Evolutionary conservation across 2,329 filamentous ascomycete genomes (phyloP).

Genomic region (Talaromyces sp.): DNA sequence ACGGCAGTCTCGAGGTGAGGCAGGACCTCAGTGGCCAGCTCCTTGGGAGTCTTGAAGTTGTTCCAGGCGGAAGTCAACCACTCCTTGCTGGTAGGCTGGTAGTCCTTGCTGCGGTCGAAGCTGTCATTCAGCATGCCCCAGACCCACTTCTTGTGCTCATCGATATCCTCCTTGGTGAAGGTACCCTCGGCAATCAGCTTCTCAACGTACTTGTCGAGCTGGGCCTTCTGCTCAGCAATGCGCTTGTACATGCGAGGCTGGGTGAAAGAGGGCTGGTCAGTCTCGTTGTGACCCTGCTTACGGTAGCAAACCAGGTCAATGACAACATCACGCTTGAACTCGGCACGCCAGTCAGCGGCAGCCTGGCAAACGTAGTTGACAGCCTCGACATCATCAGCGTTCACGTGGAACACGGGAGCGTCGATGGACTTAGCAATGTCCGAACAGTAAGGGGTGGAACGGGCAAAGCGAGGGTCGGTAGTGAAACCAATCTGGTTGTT

Average conservation of each 20-base stretch:
- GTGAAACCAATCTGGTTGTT: constrained; percentile 99
- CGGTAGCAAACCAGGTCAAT: constrained; percentile 99
- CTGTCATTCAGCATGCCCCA: constrained; percentile 99
- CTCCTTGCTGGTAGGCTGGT: constrained; percentile 93
- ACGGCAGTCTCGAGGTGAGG: constrained; percentile 89
- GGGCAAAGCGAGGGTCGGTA: constrained; percentile 94
- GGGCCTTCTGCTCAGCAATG: constrained; percentile 79
- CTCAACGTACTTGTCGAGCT: constrained; percentile 88
- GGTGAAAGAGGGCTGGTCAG: constrained; percentile 98
- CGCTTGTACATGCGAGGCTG: constrained; percentile 99
- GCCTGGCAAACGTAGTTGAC: constrained; percentile 98
- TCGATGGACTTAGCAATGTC: constrained; percentile 99
- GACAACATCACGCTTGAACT: constrained; percentile 98
- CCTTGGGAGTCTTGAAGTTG: constrained; percentile 98
- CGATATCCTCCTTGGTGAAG: constrained; percentile 95
- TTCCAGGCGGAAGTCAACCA: constrained; percentile 99
- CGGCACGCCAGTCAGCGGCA: constrained; percentile 94
- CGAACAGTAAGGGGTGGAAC: constrained; percentile 97
- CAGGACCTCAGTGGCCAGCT: constrained; percentile 89
- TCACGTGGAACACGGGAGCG: constrained; percentile 98
- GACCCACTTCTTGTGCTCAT: constrained; percentile 99
- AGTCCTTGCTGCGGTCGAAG: constrained; percentile 96
- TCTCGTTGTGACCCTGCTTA: constrained; percentile 99
- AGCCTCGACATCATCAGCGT: constrained; percentile 96
- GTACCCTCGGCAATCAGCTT: constrained; percentile 89